These are phyloP conservation scores for Kluyveromyces dobzhanskii DNA, from an alignment of 805 yeast genomes.

Conservation along the genomic window DNA sequence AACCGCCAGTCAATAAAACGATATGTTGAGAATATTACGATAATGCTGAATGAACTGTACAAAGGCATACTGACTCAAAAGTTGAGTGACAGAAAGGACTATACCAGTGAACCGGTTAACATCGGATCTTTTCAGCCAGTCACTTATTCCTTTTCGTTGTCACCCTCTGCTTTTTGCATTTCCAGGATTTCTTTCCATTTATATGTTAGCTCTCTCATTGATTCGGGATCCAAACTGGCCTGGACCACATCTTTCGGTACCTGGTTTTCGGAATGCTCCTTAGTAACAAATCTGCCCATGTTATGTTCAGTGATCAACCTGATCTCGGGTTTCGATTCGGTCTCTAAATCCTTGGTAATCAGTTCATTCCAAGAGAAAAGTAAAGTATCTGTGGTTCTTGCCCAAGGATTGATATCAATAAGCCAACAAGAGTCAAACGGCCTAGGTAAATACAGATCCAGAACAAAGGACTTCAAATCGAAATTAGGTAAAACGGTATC, in stretches of 20 bases:
- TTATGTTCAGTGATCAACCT: slow-evolving; percentile 64
- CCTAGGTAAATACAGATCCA: slow-evolving; percentile 78
- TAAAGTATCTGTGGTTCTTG: slow-evolving; percentile 67
- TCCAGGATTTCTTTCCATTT: slow-evolving; percentile 44
- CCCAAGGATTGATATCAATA: slow-evolving; percentile 82
- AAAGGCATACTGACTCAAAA: no score
- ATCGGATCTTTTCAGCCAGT: no score
- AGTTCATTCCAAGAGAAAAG: slow-evolving; percentile 83
- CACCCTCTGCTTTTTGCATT: slow-evolving; percentile 15
- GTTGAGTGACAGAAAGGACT: no score
- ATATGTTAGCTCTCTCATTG: slow-evolving; percentile 60
- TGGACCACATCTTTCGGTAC: slow-evolving; percentile 89
- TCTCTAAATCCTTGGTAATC: slow-evolving; percentile 18
- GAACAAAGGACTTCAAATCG: slow-evolving; percentile 49
- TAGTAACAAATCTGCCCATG: slow-evolving; percentile 65
- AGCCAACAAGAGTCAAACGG: slow-evolving; percentile 59
- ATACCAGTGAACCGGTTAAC: no score
- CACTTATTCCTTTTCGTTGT: slow-evolving; percentile 7
- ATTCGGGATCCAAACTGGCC: slow-evolving; percentile 60
- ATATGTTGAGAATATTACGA: no score
- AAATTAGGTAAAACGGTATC: slow-evolving; percentile 39
- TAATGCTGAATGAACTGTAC: no score
- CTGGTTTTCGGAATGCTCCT: slow-evolving; percentile 82
- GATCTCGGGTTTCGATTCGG: slow-evolving; percentile 28
- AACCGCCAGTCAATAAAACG: no score